A percentile compares a stretch with the other conserved stretches of the same genome.
Conservation (phyloP, 2,329 filamentous ascomycete genomes). For the Cordyceps farinosa region DNA sequence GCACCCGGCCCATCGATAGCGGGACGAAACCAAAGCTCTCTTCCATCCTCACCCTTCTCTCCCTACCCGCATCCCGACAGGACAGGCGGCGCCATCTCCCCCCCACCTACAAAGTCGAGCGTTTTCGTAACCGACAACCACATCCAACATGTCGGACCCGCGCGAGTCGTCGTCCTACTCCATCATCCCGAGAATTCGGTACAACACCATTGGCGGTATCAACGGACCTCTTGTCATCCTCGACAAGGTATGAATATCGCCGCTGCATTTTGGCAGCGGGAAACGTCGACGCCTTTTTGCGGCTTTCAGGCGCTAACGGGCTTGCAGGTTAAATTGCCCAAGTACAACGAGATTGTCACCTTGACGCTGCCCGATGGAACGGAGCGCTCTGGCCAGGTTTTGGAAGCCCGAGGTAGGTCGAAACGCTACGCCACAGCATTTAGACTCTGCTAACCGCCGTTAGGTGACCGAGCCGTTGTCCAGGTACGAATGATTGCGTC, state of each 20-base stretch:
- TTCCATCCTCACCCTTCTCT: background rate
- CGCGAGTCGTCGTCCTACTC: conserved; percentile 59
- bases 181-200: conserved; percentile 65
- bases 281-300: conserved; percentile 1
- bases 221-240: conserved; percentile 97
- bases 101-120: conserved; percentile 16
- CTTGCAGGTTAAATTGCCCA: conserved; percentile 86
- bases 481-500: conserved; percentile 59
- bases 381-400: conserved; percentile 87
- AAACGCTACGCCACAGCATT: conserved; percentile 21
- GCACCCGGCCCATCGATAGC: conserved; percentile 19
- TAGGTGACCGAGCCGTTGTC: conserved; percentile 89
- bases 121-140: conserved; percentile 18
- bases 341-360: conserved; percentile 96
- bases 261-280: background rate
- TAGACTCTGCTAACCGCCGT: conserved; percentile 21
- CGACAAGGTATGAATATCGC: conserved; percentile 66
- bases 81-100: conserved; percentile 14
- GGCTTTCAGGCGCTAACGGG: conserved; percentile 9
- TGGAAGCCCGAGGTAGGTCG: conserved; percentile 86
- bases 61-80: background rate
- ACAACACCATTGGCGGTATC: conserved; percentile 98
- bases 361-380: conserved; percentile 94
- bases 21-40: background rate
- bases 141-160: conserved; percentile 48